Base-by-base conservation (phyloP, 257 asterid genomes). In the Petunia axillaris region DNA sequence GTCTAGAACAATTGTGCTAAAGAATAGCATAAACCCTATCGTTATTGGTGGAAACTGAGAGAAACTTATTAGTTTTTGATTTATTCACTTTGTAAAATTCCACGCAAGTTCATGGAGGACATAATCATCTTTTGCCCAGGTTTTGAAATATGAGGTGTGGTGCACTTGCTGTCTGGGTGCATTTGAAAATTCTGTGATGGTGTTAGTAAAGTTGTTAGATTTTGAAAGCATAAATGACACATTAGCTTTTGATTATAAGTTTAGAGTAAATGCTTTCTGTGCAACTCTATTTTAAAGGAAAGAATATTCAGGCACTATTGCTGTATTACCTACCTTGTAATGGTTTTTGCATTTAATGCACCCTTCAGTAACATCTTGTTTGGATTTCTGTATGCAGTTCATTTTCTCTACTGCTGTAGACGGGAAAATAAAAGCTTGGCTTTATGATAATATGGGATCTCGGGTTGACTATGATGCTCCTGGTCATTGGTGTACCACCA, bases 391-490 rank as follows among this genome's bases (percentile, higher is more conserved):
- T 74, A 57, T 85, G 89, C 93, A 96, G 99, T 94, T 96, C 85
- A 90, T 96, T 67, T 96, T 96, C 82, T 96, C 99, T 60, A 96
- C 98, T 79, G 97, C 99, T 84, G 81, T 91, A 82, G 98, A 96
- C 68, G 99, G 99, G 86, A 96, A 94, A 86, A 96, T 96, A 55
- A 96, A 96, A 88, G 99, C 98, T 53, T 96, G 99, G 99, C 90
- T 96, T 64, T 94, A 96, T 82, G 99, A 92, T 85, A 90, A 90
- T 86, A 66, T 91, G 94, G 99, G 99, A 79, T 96, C 99, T 52
- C 87, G 99, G 82, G 99, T 94, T 84, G 99, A 96, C 85, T 96
- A 96, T 85, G 96, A 92, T 91, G 98, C 99, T 84, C 99, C 99
- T 64, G 99, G 99, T 70, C 97, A 84, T 80, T 94, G 97, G 94